A percentile compares a stretch with the other conserved stretches of the same genome.
phyloP scores from a whole-genome alignment of 352 stramenopile species.

The Phytophthora fragariaefolia region DNA sequence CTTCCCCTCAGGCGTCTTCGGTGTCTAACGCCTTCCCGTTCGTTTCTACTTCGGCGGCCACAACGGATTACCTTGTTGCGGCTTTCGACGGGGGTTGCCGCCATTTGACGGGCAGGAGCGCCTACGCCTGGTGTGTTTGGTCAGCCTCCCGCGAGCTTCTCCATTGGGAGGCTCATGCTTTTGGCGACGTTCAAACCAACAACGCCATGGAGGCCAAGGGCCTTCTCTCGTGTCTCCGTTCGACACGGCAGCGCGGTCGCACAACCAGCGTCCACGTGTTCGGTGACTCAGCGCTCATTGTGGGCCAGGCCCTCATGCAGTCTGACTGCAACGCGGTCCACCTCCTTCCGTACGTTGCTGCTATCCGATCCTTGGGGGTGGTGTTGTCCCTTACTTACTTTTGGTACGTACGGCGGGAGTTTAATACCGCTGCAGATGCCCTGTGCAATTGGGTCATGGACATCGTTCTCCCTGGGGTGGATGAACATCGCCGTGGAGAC shows the following conservation, averaged over 20 bases:
- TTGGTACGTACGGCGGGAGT: background rate
- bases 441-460: slow-evolving; percentile 37
- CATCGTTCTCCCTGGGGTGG: background rate
- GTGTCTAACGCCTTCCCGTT: background rate
- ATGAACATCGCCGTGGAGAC: background rate
- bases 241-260: background rate
- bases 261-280: background rate
- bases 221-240: slow-evolving; percentile 18
- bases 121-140: slow-evolving; percentile 32
- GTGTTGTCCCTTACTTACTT: slow-evolving; percentile 1
- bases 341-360: slow-evolving; percentile 13
- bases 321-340: background rate
- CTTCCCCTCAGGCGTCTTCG: background rate
- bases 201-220: slow-evolving; percentile 39
- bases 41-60: background rate
- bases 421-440: slow-evolving; percentile 6
- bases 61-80: background rate
- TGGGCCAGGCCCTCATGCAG: slow-evolving; percentile 14
- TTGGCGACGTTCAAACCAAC: slow-evolving; percentile 13
- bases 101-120: background rate
- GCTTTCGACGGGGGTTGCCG: slow-evolving; percentile 19
- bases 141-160: background rate
- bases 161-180: slow-evolving; percentile 12
- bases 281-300: slow-evolving; percentile 27
- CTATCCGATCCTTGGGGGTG: slow-evolving; percentile 14